A percentile compares a stretch with the other conserved stretches of the same genome.
Evolutionary conservation across 495 filamentous ascomycete species (phyloP).

Genomic region (Pseudoneurospora amorphoporcata): DNA sequence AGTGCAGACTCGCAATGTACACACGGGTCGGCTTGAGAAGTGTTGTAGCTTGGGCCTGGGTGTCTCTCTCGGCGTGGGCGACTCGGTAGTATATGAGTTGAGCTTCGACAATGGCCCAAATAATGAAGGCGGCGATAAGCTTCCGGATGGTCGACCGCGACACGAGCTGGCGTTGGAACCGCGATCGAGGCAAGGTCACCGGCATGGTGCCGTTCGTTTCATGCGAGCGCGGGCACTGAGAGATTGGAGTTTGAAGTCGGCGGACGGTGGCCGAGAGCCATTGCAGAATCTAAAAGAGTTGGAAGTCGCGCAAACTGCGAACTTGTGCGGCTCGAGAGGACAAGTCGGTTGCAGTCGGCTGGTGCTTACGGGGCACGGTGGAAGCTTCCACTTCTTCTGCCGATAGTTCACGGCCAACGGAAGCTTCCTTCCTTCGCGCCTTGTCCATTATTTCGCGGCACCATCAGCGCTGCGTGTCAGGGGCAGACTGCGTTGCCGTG

Average conservation of each 20-base stretch:
- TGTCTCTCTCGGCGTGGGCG: conserved; percentile 12
- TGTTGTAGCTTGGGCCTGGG: not conserved
- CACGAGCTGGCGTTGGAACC: conserved; percentile 13
- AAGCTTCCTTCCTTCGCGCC: not conserved
- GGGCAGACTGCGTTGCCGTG: not conserved
- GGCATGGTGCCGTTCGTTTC: conserved; percentile 11
- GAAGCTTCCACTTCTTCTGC: not conserved
- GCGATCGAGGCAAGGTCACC: conserved; percentile 6
- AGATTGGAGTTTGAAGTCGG: not conserved
- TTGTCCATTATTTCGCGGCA: not conserved
- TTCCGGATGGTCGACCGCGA: conserved; percentile 17
- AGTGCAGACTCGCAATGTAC: conserved; percentile 58
- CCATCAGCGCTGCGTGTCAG: not conserved
- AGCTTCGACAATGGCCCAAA: conserved; percentile 21
- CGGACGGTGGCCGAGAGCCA: not conserved
- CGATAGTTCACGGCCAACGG: not conserved
- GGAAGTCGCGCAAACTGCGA: not conserved
- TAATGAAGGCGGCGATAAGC: conserved; percentile 11
- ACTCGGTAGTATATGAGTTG: conserved; percentile 21
- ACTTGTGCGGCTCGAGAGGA: not conserved
- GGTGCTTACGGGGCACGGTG: not conserved
- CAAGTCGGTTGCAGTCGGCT: not conserved
- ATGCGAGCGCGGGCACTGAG: not conserved
- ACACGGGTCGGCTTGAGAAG: conserved; percentile 28
- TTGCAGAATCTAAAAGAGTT: not conserved